These are phyloP conservation scores for Hibiscus trionum DNA, from an alignment of 345 rosid species.

Conservation along the genomic window DNA sequence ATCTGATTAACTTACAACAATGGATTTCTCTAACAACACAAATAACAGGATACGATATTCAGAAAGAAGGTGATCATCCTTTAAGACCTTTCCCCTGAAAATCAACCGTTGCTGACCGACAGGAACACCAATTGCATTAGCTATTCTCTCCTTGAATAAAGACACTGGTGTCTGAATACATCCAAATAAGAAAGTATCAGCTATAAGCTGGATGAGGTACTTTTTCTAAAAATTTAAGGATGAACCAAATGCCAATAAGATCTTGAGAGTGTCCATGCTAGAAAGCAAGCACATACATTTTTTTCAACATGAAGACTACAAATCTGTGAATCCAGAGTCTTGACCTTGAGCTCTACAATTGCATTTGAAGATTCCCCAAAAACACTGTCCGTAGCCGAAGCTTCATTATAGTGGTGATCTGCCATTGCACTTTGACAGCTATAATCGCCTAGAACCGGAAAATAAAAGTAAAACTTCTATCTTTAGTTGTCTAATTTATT, in stretches of 20 bases:
- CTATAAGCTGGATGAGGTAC: conserved; percentile 1
- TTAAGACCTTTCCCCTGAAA: conserved; percentile 82
- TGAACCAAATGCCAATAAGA: background rate
- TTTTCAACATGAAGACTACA: conserved; percentile 56
- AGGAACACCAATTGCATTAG: conserved; percentile 56
- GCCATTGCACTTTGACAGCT: conserved; percentile 46
- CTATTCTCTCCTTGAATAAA: conserved; percentile 81
- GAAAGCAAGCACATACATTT: conserved; percentile 44
- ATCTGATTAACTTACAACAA: background rate
- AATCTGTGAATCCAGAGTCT: conserved; percentile 77
- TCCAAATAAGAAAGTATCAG: conserved; percentile 6
- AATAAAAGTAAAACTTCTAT: background rate
- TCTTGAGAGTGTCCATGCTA: background rate
- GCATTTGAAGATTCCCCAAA: conserved; percentile 47
- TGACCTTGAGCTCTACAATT: conserved; percentile 62
- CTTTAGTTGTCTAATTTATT: background rate
- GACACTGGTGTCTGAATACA: conserved; percentile 61
- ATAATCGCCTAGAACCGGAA: conserved; percentile 9
- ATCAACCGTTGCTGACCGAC: conserved; percentile 86
- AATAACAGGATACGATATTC: conserved; percentile 73
- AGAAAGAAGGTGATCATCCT: conserved; percentile 82
- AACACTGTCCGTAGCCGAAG: conserved; percentile 39
- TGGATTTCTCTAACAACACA: background rate
- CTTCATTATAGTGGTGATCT: conserved; percentile 36
- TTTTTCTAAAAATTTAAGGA: background rate